Base-by-base conservation (phyloP, 345 rosid species). In the Firmiana major region DNA sequence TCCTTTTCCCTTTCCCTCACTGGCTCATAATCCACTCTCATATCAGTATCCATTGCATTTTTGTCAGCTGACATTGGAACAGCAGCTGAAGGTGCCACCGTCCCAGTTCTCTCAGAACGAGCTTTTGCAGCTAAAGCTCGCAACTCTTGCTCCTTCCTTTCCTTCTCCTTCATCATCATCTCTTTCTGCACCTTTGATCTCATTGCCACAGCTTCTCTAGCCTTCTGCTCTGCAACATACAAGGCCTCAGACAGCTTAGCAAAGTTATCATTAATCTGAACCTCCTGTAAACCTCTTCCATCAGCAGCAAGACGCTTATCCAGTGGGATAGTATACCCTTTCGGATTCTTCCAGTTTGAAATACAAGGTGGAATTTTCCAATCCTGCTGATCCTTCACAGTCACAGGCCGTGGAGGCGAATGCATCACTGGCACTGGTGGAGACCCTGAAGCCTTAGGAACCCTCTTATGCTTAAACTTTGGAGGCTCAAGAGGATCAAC, bases 331-430 rank as follows among this genome's bases (percentile, higher is more conserved):
- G 99, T 91, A 55, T 96, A 96, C 24, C 99, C 98, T 77, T 96
- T 96, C 0, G 97, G 97, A 67, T 96, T 96, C 75, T 93, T 96
- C 99, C 99, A 96, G 58, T 93, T 91, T 0, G 98, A 93, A 66
- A 96, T 93, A 70, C 99, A 93, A 69, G 99, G 99, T 34, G 97
- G 98, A 72, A 96, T 96, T 82, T 90, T 96, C 99, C 98, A 96
- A 75, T 96, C 97, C 83, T 93, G 97, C 73, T 93, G 97, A 79
- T 96, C 99, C 81, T 93, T 93, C 59, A 96, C 94, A 0, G 98
- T 96, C 78, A 96, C 97, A 57, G 97, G 97, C 21, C 99, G 87
- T 9, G 98, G 98, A 0, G 99, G 99, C 0, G 99, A 96, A 83
- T 96, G 99, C 98, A 96, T 91, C 16, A 96, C 85, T 0, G 98